Conservation (phyloP, 805 yeast species). For the Pachysolen tannophilus region DNA sequence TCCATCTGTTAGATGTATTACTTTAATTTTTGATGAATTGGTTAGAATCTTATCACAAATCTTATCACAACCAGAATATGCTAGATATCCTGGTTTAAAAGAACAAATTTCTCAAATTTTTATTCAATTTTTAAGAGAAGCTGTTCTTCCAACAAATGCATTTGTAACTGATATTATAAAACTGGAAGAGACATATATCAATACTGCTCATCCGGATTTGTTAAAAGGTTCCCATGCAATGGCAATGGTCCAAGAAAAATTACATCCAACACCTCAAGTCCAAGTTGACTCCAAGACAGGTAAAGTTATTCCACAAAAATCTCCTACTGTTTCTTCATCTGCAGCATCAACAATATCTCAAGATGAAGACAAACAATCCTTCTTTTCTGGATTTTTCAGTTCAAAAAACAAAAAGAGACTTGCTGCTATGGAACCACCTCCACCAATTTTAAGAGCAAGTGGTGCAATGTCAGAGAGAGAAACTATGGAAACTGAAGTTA, state of each 20-base stretch:
- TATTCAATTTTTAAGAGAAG: constrained; percentile 70
- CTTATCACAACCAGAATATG: constrained; percentile 68
- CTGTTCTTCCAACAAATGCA: constrained; percentile 75
- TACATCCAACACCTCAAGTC: constrained; percentile 68
- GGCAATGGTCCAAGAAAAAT: constrained; percentile 83
- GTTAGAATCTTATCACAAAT: constrained; percentile 85
- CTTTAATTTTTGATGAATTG: constrained; percentile 87
- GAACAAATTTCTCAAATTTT: constrained; percentile 78
- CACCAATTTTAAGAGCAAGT: constrained; percentile 86
- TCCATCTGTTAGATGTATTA: constrained; percentile 82
- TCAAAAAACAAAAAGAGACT: constrained; percentile 88
- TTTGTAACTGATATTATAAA: constrained; percentile 78
- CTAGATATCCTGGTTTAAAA: constrained; percentile 86
- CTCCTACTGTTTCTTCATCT: constrained; percentile 20
- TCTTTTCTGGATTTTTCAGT: constrained; percentile 92
- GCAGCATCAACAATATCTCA: constrained; percentile 20
- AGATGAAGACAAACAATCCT: constrained; percentile 60
- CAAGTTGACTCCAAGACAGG: constrained; percentile 88
- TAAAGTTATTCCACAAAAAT: constrained; percentile 49
- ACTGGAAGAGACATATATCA: constrained; percentile 89
- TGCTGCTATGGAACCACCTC: constrained; percentile 97
- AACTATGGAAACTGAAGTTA: constrained; percentile 94
- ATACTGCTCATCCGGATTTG: constrained; percentile 96
- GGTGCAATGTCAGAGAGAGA: constrained; percentile 93
- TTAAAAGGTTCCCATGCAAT: constrained; percentile 92